Percentiles rank a stretch among this genome's conserved stretches.
Conservation (phyloP, 1,284 basidiomycete genomes). For the Omphalotus olearius region DNA sequence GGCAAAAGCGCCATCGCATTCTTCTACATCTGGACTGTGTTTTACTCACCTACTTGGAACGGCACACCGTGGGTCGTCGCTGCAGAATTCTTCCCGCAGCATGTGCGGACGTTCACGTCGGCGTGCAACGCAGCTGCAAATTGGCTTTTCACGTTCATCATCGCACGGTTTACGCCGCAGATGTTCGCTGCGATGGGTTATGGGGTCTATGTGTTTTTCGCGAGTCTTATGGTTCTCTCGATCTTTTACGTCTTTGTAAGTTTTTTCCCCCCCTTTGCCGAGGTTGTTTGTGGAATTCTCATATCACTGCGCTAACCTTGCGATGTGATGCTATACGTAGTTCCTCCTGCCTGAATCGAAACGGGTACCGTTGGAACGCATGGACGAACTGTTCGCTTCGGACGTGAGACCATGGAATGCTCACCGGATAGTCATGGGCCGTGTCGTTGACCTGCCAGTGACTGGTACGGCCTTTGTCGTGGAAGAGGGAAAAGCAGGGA, state of each 20-base stretch:
- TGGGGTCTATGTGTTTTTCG: slow-evolving; percentile 34
- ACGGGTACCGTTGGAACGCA: slow-evolving; percentile 31
- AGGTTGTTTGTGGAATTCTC: no score
- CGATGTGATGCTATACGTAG: slow-evolving; percentile 17
- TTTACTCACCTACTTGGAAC: slow-evolving; percentile 33
- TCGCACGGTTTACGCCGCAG: slow-evolving; percentile 31
- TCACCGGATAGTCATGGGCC: slow-evolving; percentile 19
- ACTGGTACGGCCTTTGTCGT: not conserved
- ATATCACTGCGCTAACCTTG: no score
- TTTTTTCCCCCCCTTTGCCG: not conserved
- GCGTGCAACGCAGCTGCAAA: slow-evolving; percentile 31
- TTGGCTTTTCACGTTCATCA: slow-evolving; percentile 29
- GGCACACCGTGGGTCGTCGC: slow-evolving; percentile 30
- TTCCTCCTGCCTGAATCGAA: slow-evolving; percentile 31
- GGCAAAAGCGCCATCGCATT: slow-evolving; percentile 29
- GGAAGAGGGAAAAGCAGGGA: not conserved
- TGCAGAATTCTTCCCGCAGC: slow-evolving; percentile 33
- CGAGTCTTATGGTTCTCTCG: slow-evolving; percentile 29
- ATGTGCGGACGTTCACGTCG: slow-evolving; percentile 31
- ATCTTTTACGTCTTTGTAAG: slow-evolving; percentile 27
- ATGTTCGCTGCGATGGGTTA: slow-evolving; percentile 33
- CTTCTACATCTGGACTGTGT: slow-evolving; percentile 34
- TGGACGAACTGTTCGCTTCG: slow-evolving; percentile 31
- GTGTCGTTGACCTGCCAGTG: slow-evolving; percentile 1
- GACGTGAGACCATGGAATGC: slow-evolving; percentile 20